Percentiles rank a stretch among this genome's conserved stretches.
phyloP scores from a whole-genome alignment of 208 protist genomes.

The Wallacemonas rigidus region DNA sequence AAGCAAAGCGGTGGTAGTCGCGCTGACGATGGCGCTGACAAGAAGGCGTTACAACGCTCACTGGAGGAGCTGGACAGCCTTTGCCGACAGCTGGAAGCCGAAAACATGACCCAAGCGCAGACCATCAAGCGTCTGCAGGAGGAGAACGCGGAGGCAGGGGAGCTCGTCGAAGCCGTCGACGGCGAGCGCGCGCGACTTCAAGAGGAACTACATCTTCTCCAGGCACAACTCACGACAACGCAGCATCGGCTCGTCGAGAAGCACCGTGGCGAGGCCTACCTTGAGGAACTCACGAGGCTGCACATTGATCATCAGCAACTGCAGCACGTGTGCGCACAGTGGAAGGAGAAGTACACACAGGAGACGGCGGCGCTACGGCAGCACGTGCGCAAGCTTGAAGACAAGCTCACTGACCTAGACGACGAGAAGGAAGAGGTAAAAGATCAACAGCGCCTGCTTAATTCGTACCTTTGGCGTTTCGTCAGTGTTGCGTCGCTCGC shows the following conservation, averaged over 20 bases:
- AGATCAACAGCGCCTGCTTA: slow-evolving; percentile 47
- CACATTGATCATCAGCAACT: slow-evolving; percentile 73
- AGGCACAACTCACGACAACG: slow-evolving; percentile 51
- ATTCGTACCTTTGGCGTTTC: slow-evolving; percentile 68
- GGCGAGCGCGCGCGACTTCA: slow-evolving; percentile 25
- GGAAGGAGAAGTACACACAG: slow-evolving; percentile 43
- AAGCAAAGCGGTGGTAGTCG: neutral
- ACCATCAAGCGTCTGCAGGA: slow-evolving; percentile 38
- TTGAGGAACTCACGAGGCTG: slow-evolving; percentile 59
- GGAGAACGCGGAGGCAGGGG: slow-evolving; percentile 40
- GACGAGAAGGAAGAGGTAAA: slow-evolving; percentile 60
- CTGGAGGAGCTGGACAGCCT: slow-evolving; percentile 64
- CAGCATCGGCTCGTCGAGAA: slow-evolving; percentile 51
- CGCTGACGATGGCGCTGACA: slow-evolving; percentile 27
- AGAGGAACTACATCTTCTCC: slow-evolving; percentile 41
- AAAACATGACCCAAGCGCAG: slow-evolving; percentile 38
- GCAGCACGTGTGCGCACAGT: slow-evolving; percentile 49
- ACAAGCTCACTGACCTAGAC: slow-evolving; percentile 47
- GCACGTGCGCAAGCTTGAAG: slow-evolving; percentile 26
- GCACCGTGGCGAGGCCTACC: slow-evolving; percentile 41
- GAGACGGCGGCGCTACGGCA: slow-evolving; percentile 29
- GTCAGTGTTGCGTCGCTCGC: slow-evolving; percentile 50
- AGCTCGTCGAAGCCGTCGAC: slow-evolving; percentile 42
- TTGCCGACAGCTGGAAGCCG: slow-evolving; percentile 65
- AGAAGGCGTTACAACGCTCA: slow-evolving; percentile 37